These are phyloP conservation scores for Flaveria brownii DNA, from an alignment of 129 eudicot species.

Conservation along the genomic window DNA sequence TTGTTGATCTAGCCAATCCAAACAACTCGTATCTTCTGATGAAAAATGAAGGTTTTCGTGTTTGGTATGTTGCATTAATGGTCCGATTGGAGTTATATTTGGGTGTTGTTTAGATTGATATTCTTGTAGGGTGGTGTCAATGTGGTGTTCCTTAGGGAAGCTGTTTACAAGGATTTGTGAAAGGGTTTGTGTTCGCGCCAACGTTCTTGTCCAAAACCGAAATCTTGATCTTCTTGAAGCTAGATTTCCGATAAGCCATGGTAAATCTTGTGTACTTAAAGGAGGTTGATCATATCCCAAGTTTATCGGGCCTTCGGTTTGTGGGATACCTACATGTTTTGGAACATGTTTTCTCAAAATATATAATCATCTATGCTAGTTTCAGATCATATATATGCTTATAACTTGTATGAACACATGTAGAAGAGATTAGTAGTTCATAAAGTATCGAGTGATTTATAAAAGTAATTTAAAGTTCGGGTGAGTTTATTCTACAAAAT, in stretches of 20 bases:
- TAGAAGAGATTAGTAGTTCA: no score
- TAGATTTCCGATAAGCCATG: slow-evolving; percentile 80
- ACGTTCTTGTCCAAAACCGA: slow-evolving; percentile 66
- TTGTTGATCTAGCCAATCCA: slow-evolving; percentile 66
- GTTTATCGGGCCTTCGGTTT: slow-evolving; percentile 46
- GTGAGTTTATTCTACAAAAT: no score
- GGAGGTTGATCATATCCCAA: slow-evolving; percentile 46
- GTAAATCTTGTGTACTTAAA: slow-evolving; percentile 55
- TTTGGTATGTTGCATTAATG: slow-evolving; percentile 29
- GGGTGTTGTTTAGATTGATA: slow-evolving; percentile 13
- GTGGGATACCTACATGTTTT: slow-evolving; percentile 63
- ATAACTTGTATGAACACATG: no score
- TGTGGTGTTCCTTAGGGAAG: slow-evolving; percentile 38
- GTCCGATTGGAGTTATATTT: slow-evolving; percentile 53
- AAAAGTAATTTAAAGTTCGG: no score
- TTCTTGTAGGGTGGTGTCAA: slow-evolving; percentile 8
- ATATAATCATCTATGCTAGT: background rate
- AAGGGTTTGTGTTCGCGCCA: slow-evolving; percentile 58
- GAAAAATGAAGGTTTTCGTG: slow-evolving; percentile 27
- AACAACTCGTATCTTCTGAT: slow-evolving; percentile 49
- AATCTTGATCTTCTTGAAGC: slow-evolving; percentile 60
- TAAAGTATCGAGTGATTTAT: no score
- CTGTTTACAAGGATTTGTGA: slow-evolving; percentile 52
- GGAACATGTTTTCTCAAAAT: background rate
- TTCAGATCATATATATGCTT: background rate